These are phyloP conservation scores for Solanum chmielewskii DNA, from an alignment of 257 asterid species.

Conservation along the genomic window DNA sequence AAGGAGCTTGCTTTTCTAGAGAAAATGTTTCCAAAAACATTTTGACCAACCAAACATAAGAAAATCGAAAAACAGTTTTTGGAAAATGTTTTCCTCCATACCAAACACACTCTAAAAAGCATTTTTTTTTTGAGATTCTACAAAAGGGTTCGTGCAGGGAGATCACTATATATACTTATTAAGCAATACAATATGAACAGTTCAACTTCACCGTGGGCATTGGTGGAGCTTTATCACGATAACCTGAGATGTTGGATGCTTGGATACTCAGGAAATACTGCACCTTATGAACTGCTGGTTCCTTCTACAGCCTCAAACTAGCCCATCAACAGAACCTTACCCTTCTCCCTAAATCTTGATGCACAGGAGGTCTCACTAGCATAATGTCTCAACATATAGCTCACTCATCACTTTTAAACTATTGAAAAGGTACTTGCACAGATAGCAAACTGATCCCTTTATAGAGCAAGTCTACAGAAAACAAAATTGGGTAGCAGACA, in stretches of 20 bases:
- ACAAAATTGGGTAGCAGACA: background rate
- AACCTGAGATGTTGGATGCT: background rate
- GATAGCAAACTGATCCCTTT: background rate
- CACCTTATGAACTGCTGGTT: background rate
- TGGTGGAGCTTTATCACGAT: background rate
- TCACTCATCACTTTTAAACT: background rate
- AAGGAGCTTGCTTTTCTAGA: background rate
- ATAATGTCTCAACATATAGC: background rate
- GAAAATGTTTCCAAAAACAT: background rate
- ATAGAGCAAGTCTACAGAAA: background rate
- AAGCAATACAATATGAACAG: background rate
- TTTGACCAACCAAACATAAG: background rate
- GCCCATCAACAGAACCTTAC: background rate
- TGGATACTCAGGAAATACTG: background rate
- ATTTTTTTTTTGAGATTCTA: background rate
- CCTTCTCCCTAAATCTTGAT: background rate
- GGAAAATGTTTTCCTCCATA: background rate
- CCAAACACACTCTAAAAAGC: background rate
- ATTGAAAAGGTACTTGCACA: background rate
- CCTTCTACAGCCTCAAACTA: background rate
- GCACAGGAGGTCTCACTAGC: background rate
- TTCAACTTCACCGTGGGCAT: background rate
- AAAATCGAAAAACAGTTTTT: background rate
- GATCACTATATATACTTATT: background rate
- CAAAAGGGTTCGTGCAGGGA: background rate